Percentiles rank a stretch among this genome's conserved stretches.
Evolutionary conservation across 345 rosid species (phyloP).

Genomic region (Populus tremula): DNA sequence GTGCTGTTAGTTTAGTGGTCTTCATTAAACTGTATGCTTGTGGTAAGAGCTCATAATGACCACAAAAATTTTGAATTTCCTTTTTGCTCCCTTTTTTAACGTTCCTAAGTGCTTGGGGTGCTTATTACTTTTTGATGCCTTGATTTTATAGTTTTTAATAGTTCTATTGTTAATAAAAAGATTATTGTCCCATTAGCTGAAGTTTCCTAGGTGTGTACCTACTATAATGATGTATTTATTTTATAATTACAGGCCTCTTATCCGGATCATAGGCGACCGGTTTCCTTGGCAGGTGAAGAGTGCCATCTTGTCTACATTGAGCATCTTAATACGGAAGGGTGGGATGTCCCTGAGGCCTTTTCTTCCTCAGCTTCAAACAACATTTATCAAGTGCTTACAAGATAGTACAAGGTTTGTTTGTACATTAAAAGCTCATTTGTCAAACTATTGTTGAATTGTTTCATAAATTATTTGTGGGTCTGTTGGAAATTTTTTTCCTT

Average conservation of each 20-base stretch:
- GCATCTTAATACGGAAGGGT: slow-evolving; percentile 77
- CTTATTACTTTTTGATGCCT: background rate
- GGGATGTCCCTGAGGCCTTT: slow-evolving; percentile 87
- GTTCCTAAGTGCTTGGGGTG: too few relatives aligned
- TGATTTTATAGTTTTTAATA: background rate
- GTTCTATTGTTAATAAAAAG: too few relatives aligned
- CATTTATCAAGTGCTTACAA: slow-evolving; percentile 88
- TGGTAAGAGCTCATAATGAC: too few relatives aligned
- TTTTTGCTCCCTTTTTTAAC: background rate
- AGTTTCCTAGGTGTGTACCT: background rate
- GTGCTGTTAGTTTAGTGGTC: too few relatives aligned
- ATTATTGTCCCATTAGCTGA: background rate
- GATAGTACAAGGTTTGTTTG: slow-evolving; percentile 74
- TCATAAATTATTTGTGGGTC: background rate
- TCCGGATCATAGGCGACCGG: slow-evolving; percentile 90
- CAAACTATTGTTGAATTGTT: background rate
- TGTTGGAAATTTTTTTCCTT: background rate
- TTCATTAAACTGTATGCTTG: too few relatives aligned
- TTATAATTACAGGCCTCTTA: slow-evolving; percentile 76
- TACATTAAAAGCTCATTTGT: background rate
- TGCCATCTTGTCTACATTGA: slow-evolving; percentile 83
- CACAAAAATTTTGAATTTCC: background rate
- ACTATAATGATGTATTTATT: slow-evolving; percentile 1
- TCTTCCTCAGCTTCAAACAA: slow-evolving; percentile 98
- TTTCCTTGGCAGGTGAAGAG: slow-evolving; percentile 99